Base-by-base conservation (phyloP, 768 basidiomycete species). In the Phanerodontia chrysosporium region DNA sequence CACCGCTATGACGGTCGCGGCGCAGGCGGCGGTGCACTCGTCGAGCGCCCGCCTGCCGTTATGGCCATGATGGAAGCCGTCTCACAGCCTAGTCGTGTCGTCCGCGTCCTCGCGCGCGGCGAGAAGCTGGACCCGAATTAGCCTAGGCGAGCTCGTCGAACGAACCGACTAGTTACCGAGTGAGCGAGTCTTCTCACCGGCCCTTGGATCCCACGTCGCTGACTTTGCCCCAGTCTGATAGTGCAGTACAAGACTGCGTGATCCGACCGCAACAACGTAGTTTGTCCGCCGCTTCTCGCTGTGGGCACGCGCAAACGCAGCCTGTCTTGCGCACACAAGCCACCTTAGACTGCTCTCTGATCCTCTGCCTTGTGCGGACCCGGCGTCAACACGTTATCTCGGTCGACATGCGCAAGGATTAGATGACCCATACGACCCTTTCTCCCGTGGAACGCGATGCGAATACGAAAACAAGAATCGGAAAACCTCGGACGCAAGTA, bases 21-120 rank as follows among this genome's bases (percentile, higher is more conserved):
- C 1, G 46, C 61, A 12, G 49, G 46, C n/a, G 55, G 46, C 30
- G 65, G 66, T 48, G 70, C 81, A 2, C 76, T 92, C 45, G 90
- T 92, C 51, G 90, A 92, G 68, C 83, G 89, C 21, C 88, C 89
- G 0, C 81, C 87, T 9, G 86, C 89, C 1, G 87, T 90, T 49
- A 83, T 85, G 79, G 85, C 87, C 3, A 89, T 92, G 88, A 90
- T 89, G 87, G 86, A 86, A 62, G 82, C 83, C 70, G 80, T 89
- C 9, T 76, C 85, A 22, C 86, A 89, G 63, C 86, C 88, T 7
- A 86, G 81, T 70, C 86, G 84, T 62, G 86, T 89, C 62, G 85
- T 92, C 32, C 78, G 90, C 25, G 86, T 93, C 28, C 82, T 93
- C 60, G 89, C 91, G 1, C 83, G 91, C 13, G 91, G 91, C 30